These are phyloP conservation scores for Cryptococcus sp. DNA, from an alignment of 1,284 basidiomycete genomes.

Conservation along the genomic window DNA sequence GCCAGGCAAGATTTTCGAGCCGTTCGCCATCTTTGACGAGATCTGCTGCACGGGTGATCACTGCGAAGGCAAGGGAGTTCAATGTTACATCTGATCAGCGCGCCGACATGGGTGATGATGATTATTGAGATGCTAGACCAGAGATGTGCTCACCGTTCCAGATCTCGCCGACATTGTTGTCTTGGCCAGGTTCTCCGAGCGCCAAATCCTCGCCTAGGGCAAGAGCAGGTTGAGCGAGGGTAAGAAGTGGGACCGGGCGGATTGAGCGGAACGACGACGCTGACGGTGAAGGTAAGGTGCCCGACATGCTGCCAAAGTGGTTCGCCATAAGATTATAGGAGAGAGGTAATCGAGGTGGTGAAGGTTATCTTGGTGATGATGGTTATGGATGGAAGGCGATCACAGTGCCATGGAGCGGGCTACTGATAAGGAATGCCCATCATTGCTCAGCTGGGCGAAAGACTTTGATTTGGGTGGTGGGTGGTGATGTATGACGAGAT, in stretches of 20 bases:
- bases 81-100: background rate
- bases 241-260: constrained; percentile 30
- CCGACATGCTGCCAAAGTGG: background rate
- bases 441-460: too few relatives aligned
- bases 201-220: constrained; percentile 32
- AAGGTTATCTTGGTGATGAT: too few relatives aligned
- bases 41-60: constrained; percentile 46
- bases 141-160: constrained; percentile 35
- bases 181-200: constrained; percentile 35
- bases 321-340: too few relatives aligned
- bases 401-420: too few relatives aligned
- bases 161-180: constrained; percentile 35
- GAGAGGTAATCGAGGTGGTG: too few relatives aligned
- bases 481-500: too few relatives aligned
- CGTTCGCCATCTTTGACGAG: constrained; percentile 50
- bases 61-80: constrained; percentile 17
- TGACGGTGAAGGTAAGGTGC: constrained; percentile 20
- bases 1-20: constrained; percentile 50
- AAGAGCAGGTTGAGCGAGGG: constrained; percentile 36
- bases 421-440: too few relatives aligned
- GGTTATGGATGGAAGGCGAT: too few relatives aligned
- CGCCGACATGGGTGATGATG: background rate
- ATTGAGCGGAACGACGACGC: constrained; percentile 14
- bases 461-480: too few relatives aligned
- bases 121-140: background rate